phyloP scores from a whole-genome alignment of 2,329 filamentous ascomycete species.

The Alternaria sp. region DNA sequence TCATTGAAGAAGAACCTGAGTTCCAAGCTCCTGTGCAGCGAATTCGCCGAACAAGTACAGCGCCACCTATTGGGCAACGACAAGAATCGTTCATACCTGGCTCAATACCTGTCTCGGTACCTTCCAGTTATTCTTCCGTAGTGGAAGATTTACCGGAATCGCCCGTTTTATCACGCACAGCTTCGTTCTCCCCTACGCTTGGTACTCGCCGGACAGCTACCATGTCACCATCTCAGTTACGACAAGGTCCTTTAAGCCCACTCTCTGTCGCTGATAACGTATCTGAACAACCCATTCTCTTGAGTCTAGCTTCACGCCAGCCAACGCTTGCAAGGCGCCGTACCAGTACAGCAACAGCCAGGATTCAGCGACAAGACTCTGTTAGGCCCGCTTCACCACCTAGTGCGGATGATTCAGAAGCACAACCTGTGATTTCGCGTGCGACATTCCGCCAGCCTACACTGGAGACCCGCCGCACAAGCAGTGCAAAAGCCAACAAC shows the following conservation, averaged over 20 bases:
- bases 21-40: background rate
- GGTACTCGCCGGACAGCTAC: background rate
- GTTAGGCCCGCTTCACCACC: background rate
- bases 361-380: background rate
- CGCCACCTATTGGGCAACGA: background rate
- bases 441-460: background rate
- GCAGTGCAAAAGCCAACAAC: background rate
- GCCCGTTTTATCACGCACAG: background rate
- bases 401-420: conserved; percentile 2
- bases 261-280: background rate
- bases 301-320: background rate
- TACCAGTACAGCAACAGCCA: background rate
- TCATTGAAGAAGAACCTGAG: background rate
- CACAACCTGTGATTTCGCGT: background rate
- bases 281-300: background rate
- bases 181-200: background rate
- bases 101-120: background rate
- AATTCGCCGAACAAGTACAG: background rate
- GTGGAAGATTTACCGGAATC: background rate
- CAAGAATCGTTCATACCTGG: background rate
- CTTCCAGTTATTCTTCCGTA: background rate
- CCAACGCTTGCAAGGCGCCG: background rate
- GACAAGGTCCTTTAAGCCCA: background rate
- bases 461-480: background rate
- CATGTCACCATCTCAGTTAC: background rate